Evolutionary conservation across 495 filamentous ascomycete genomes (phyloP).

Genomic region (Parathielavia hyrcaniae): DNA sequence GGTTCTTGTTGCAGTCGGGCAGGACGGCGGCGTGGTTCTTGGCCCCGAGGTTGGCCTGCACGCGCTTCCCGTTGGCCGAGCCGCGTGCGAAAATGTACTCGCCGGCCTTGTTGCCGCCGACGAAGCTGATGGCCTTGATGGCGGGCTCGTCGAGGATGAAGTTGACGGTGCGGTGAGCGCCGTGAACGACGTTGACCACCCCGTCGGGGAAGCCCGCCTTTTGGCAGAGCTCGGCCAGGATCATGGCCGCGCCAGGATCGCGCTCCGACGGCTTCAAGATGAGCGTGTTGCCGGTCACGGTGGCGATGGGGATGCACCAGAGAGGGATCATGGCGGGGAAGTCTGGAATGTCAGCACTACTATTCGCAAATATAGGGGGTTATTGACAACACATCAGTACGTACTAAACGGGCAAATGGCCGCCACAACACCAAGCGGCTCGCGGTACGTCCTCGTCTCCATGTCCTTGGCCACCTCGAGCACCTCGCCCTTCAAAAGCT

Average conservation of each 20-base stretch:
- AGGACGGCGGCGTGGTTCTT: slow-evolving; percentile 98
- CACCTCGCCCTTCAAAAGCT: slow-evolving; percentile 87
- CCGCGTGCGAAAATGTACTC: slow-evolving; percentile 95
- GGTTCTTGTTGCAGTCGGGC: slow-evolving; percentile 97
- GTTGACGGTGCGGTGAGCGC: slow-evolving; percentile 83
- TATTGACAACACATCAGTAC: slow-evolving; percentile 35
- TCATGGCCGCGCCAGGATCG: slow-evolving; percentile 97
- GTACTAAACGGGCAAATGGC: slow-evolving; percentile 98
- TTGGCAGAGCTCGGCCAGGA: slow-evolving; percentile 83
- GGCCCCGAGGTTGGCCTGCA: slow-evolving; percentile 96
- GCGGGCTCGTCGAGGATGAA: slow-evolving; percentile 94
- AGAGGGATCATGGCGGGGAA: slow-evolving; percentile 99
- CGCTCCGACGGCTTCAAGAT: slow-evolving; percentile 97
- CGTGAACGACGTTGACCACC: slow-evolving; percentile 93
- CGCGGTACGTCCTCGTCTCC: slow-evolving; percentile 90
- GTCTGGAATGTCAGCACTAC: slow-evolving; percentile 49
- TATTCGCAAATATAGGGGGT: not conserved
- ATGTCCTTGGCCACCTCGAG: slow-evolving; percentile 98
- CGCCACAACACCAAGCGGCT: slow-evolving; percentile 90
- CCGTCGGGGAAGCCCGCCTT: slow-evolving; percentile 92
- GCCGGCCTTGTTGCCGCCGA: slow-evolving; percentile 92
- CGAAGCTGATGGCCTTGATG: slow-evolving; percentile 98
- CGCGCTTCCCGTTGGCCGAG: slow-evolving; percentile 81
- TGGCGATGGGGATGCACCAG: slow-evolving; percentile 94
- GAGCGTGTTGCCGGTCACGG: slow-evolving; percentile 87